Base-by-base conservation (phyloP, 2,329 filamentous ascomycete species). In the Penicillium italicum region DNA sequence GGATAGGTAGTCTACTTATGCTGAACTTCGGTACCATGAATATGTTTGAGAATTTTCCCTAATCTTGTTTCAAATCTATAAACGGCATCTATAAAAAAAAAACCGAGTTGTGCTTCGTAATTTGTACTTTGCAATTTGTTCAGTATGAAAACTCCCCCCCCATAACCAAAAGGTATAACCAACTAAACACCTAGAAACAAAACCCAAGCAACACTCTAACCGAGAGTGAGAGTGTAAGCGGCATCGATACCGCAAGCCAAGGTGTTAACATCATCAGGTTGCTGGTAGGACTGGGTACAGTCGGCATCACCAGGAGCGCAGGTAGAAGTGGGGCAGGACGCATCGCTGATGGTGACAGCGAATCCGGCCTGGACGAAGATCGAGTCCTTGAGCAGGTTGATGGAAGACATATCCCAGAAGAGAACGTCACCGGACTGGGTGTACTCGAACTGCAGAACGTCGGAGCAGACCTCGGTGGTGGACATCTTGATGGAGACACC, bases 221-320 rank as follows among this genome's bases (percentile, higher is more conserved):
- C 67, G 30, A 70, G 28, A 11, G 55, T 67, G 71, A 83, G 37
- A 76, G 81, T 60, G 58, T 74, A 57, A 55, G 65, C 56, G 28
- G 62, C 57, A 12, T 53, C 53, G 28, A 65, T 30, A 5, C 53
- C 36, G 36, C 69, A 71, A 44, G 60, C 62, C 34, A 57, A 55
- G 44, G 67, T 71, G 49, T 69, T 61, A 31, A 61, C 49, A 51
- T 71, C 68, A 47, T 68, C 62, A 9, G 68, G 62, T 2, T 59
- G 38, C 61, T 69, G 68, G 57, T 71, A 71, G 8, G 68, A 63
- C 38, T 66, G 55, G 16, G 59, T 43, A 34, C 69, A 71, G 55
- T 61, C 10, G 24, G 42, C 47, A 47, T 68, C 64, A 8, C 66
- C 67, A 11, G 67, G 58, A 5, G 62, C 55, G 33, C 69, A 71